A percentile compares a stretch with the other conserved stretches of the same genome.
phyloP scores from a whole-genome alignment of 1,139 yeast species.

The Pichia sp. region DNA sequence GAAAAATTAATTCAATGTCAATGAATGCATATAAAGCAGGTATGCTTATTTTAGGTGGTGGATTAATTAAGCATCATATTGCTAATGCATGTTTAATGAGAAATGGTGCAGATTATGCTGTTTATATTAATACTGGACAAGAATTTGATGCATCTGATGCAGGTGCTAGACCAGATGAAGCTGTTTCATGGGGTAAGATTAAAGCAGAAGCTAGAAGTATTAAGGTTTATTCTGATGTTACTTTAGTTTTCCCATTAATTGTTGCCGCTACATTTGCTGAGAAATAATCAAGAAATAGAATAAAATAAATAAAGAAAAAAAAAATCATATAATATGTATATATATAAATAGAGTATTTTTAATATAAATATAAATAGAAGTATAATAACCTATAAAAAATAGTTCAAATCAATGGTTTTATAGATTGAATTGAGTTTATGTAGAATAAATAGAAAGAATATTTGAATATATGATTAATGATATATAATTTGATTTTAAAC shows the following conservation, averaged over 20 bases:
- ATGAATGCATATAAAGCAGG: slow-evolving; percentile 97
- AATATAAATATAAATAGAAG: too few relatives aligned
- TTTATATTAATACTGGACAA: slow-evolving; percentile 94
- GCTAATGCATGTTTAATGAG: slow-evolving; percentile 98
- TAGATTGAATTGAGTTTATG: too few relatives aligned
- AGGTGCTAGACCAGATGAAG: slow-evolving; percentile 99
- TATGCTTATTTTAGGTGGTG: slow-evolving; percentile 95
- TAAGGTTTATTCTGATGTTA: slow-evolving; percentile 94
- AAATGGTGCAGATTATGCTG: slow-evolving; percentile 98
- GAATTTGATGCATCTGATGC: slow-evolving; percentile 99
- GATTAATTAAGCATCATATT: slow-evolving; percentile 91
- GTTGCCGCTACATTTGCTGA: slow-evolving; percentile 97
- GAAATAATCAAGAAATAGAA: too few relatives aligned
- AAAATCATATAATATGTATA: too few relatives aligned
- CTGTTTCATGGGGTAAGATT: slow-evolving; percentile 98
- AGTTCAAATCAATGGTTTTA: too few relatives aligned
- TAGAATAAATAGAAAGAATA: slow-evolving; percentile 2
- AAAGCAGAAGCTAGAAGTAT: slow-evolving; percentile 88
- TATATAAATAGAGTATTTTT: too few relatives aligned
- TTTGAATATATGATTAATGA: too few relatives aligned
- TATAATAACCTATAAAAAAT: too few relatives aligned
- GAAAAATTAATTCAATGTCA: slow-evolving; percentile 84
- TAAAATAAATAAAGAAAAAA: too few relatives aligned
- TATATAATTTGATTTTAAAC: too few relatives aligned
- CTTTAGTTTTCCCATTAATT: slow-evolving; percentile 88